Conservation (phyloP, 2,329 filamentous ascomycete genomes). For the Colletotrichum lentis region DNA sequence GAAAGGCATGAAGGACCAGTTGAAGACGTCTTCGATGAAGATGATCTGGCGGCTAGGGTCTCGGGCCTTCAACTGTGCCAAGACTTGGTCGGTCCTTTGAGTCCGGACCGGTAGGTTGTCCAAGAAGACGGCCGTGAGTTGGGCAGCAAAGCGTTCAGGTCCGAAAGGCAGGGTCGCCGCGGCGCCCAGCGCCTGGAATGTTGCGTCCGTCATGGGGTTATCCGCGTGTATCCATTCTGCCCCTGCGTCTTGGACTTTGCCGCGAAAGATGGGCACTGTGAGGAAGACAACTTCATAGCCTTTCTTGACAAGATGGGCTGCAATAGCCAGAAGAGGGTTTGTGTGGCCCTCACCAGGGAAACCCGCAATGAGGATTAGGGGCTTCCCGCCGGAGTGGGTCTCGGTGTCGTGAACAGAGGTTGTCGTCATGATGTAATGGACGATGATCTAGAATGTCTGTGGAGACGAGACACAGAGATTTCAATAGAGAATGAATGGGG, state of each 20-base stretch:
- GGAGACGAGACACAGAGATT: too few species aligned
- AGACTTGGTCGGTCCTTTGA: background rate
- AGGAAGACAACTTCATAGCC: conserved; percentile 53
- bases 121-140: conserved; percentile 36
- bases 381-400: conserved; percentile 13
- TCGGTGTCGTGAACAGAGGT: background rate
- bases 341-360: conserved; percentile 40
- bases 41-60: conserved; percentile 47
- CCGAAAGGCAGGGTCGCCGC: conserved; percentile 33
- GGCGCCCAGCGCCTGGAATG: background rate
- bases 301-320: conserved; percentile 44
- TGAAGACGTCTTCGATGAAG: conserved; percentile 45
- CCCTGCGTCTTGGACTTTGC: conserved; percentile 46
- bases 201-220: conserved; percentile 1
- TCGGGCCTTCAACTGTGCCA: conserved; percentile 41
- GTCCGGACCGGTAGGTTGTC: conserved; percentile 11
- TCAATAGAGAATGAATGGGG: background rate
- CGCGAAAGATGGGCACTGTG: conserved; percentile 43
- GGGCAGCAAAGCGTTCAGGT: conserved; percentile 14
- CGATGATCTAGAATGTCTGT: too few species aligned
- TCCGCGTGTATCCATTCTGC: conserved; percentile 45
- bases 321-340: conserved; percentile 43
- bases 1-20: conserved; percentile 45
- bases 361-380: conserved; percentile 40
- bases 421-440: conserved; percentile 7